A percentile compares a stretch with the other conserved stretches of the same genome.
phyloP scores from a whole-genome alignment of 2,329 filamentous ascomycete genomes.

The Pseudocercospora pini-densiflorae region DNA sequence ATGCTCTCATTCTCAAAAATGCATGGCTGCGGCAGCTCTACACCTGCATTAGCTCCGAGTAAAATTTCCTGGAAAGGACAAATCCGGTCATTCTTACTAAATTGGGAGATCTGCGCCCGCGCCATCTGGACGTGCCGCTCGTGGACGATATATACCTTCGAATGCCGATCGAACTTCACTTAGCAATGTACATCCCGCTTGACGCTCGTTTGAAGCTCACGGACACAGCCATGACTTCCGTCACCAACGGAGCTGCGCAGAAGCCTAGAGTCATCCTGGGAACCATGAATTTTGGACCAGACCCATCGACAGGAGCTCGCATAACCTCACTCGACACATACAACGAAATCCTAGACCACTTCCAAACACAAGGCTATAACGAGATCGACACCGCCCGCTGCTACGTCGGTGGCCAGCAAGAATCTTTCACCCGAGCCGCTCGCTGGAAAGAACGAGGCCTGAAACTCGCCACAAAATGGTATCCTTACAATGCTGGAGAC shows the following conservation, averaged over 20 bases:
- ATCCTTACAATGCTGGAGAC: not conserved
- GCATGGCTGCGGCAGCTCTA: no score
- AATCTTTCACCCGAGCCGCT: slow-evolving; percentile 62
- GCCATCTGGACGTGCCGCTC: no score
- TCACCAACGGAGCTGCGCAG: not conserved
- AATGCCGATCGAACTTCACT: no score
- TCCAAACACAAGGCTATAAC: slow-evolving; percentile 36
- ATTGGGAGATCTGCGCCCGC: no score
- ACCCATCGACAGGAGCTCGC: slow-evolving; percentile 5
- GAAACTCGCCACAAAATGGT: slow-evolving; percentile 74
- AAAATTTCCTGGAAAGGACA: no score
- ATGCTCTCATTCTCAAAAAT: no score
- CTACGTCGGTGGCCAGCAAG: slow-evolving; percentile 28
- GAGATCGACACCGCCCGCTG: slow-evolving; percentile 36
- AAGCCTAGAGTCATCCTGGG: slow-evolving; percentile 1
- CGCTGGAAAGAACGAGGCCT: slow-evolving; percentile 79
- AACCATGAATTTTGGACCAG: not conserved
- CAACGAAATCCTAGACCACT: slow-evolving; percentile 9
- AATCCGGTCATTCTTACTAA: no score
- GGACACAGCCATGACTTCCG: no score
- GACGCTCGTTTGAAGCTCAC: no score
- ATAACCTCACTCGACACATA: slow-evolving; percentile 3
- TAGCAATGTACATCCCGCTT: no score
- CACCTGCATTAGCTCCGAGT: no score
- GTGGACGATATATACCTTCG: no score